Evolutionary conservation across 2,329 filamentous ascomycete genomes (phyloP), one percentile per base, ranked within the genome.

Genomic region (Coniosporium tulheliwenetii): DNA sequence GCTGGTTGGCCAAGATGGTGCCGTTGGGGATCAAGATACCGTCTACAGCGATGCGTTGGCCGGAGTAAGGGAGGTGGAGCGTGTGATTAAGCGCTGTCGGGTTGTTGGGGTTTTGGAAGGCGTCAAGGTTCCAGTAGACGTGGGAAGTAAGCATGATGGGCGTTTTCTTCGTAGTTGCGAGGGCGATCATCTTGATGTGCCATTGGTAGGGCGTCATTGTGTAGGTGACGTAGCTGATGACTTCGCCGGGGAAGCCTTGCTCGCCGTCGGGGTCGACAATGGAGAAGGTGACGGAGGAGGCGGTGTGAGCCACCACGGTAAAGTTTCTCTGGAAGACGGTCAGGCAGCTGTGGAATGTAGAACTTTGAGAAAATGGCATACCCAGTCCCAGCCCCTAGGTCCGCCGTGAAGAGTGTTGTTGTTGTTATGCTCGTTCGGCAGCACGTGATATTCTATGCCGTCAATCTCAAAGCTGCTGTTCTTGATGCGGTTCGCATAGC

Each of bases 101-200:
- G 2, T 79, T 82, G 55, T 81, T 69, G 43, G 79, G 75, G 62
- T 86, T 85, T 52, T 79, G 70, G 52, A 82, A 89, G 30, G 78
- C 83, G 52, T 87, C 82, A 36, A 89, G 66, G 57, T 87, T 87
- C 83, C 82, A 89, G 68, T 89, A 89, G 7, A 72, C 74, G 58
- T 80, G 77, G 36, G 76, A 75, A 54, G 73, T 82, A 43, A 89
- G 69, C 82, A 89, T 87, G 57, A 89, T 85, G 38, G 83, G 83
- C 5, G 83, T 87, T 63, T 77, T 79, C 62, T 82, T 75, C 29
- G 79, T 83, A 8, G 78, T 77, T 2, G 81, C 66, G 41, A 81
- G 58, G 34, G 81, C 82, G 10, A 77, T 63, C 68, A 87, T 85
- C 60, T 75, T 79, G 50, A 85, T 68, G 52, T 82, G 70, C 80